Evolutionary conservation across 2,329 filamentous ascomycete genomes (phyloP), one percentile per base, ranked within the genome.

Genomic region (Colletotrichum tofieldiae): DNA sequence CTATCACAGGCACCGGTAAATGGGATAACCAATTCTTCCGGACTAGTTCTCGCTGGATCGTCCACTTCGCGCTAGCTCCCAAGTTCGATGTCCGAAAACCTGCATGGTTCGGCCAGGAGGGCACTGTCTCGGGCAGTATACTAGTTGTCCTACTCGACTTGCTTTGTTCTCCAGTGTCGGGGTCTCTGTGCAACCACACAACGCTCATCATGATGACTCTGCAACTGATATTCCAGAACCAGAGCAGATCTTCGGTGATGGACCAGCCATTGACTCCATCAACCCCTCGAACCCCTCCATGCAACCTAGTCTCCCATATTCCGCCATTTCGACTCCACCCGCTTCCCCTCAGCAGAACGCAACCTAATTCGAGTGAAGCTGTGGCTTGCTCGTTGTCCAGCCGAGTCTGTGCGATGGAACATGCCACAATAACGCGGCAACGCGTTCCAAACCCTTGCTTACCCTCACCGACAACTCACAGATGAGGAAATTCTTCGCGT

Each of bases 401-500:
- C 65, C 54, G 59, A 69, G 58, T 64, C 65, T 72, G 69, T 72
- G 65, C 52, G 65, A 72, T 63, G 65, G 35, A 69, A 69, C 69
- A 69, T 59, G 69, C 69, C 65, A 59, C 52, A 69, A 52, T 55
- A 63, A 43, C 55, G 58, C 51, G 68, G 64, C 64, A 62, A 62
- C 64, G 51, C 64, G 56, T 63, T 62, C 59, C 65, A 69, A 64
- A 60, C 59, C 69, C 69, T 64, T 69, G 65, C 45, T 45, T 68
- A 68, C 65, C 68, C 52, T 69, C 59, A 69, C 65, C 59, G 65
- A 72, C 65, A 58, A 45, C 56, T 68, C 68, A 68, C 49, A 60
- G 43, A 59, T 37, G n/a, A 54, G 65, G 45, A 72, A 60, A 69
- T 45, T 63, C 59, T 60, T 9, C 39, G 39, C 60, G 65, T 72